phyloP scores from a whole-genome alignment of 2,329 filamentous ascomycete species.

The Tolypocladium ophioglossoides region DNA sequence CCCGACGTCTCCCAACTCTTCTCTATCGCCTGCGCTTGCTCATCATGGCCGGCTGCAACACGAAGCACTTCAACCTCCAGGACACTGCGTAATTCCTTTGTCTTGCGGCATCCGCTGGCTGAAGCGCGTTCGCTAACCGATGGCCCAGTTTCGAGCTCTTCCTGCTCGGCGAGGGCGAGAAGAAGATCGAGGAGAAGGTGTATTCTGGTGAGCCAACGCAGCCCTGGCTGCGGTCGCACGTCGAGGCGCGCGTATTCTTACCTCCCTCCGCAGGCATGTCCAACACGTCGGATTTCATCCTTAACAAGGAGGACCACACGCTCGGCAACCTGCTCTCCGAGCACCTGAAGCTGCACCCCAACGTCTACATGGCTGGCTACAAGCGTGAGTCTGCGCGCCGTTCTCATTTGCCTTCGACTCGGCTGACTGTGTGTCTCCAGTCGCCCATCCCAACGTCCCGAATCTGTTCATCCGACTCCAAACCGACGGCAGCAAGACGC shows the following conservation, averaged over 20 bases:
- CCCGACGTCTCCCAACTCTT: neutral
- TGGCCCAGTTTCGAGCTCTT: conserved; percentile 78
- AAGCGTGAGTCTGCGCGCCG: conserved; percentile 47
- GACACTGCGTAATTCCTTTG: conserved; percentile 20
- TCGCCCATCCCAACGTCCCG: conserved; percentile 50
- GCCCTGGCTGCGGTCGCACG: neutral
- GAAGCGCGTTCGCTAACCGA: conserved; percentile 10
- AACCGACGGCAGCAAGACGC: conserved; percentile 78
- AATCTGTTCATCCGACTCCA: conserved; percentile 68
- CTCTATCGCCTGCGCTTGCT: neutral
- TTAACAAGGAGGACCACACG: conserved; percentile 96
- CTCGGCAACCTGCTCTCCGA: conserved; percentile 82
- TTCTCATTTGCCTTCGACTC: conserved; percentile 15
- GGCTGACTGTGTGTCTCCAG: conserved; percentile 14
- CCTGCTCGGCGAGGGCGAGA: conserved; percentile 76
- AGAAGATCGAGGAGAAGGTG: conserved; percentile 81
- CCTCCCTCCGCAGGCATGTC: conserved; percentile 54
- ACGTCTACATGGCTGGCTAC: conserved; percentile 87
- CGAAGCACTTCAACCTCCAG: conserved; percentile 28
- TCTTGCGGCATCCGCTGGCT: neutral
- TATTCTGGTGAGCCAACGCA: conserved; percentile 65
- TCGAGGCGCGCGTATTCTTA: neutral
- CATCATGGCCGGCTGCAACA: conserved; percentile 25
- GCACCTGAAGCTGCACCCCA: conserved; percentile 72
- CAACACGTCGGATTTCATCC: conserved; percentile 87